These are phyloP conservation scores for Psilocybe sp. DNA, from an alignment of 768 basidiomycete species.

Conservation along the genomic window DNA sequence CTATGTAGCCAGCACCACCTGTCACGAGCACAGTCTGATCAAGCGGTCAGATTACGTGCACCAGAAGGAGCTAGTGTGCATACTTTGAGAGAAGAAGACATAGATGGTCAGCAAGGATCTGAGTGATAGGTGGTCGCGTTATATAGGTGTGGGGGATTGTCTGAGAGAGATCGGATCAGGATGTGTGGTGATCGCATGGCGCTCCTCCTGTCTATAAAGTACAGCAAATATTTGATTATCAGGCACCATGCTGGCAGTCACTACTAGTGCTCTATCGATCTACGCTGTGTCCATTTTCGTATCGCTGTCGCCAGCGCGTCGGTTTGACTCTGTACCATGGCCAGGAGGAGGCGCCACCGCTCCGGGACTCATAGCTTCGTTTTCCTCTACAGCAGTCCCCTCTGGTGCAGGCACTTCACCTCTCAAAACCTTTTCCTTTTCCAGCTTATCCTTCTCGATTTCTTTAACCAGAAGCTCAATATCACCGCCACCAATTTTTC, in stretches of 20 bases:
- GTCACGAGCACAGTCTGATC: constrained; percentile 44
- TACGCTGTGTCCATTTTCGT: constrained; percentile 46
- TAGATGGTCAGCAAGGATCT: constrained; percentile 6
- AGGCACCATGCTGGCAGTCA: neutral
- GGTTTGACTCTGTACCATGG: constrained; percentile 8
- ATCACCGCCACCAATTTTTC: constrained; percentile 81
- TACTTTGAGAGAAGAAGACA: constrained; percentile 40
- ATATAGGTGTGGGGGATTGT: constrained; percentile 1
- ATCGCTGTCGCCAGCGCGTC: constrained; percentile 40
- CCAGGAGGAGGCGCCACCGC: constrained; percentile 17
- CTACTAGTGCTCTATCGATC: neutral
- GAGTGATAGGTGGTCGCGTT: constrained; percentile 3
- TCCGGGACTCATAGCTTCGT: constrained; percentile 31
- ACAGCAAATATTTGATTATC: constrained; percentile 3
- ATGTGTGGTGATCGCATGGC: constrained; percentile 15
- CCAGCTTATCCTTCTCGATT: constrained; percentile 45
- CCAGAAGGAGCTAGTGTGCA: constrained; percentile 22
- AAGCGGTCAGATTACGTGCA: constrained; percentile 19
- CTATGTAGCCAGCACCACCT: constrained; percentile 88
- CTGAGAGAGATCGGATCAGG: constrained; percentile 22
- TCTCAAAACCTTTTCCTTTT: constrained; percentile 36
- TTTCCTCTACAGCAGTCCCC: constrained; percentile 25
- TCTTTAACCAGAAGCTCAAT: constrained; percentile 50
- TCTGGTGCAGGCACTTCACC: constrained; percentile 31
- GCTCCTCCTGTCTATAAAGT: constrained; percentile 13